Base-by-base conservation (phyloP, 768 basidiomycete species). In the Suillus clintonianus region DNA sequence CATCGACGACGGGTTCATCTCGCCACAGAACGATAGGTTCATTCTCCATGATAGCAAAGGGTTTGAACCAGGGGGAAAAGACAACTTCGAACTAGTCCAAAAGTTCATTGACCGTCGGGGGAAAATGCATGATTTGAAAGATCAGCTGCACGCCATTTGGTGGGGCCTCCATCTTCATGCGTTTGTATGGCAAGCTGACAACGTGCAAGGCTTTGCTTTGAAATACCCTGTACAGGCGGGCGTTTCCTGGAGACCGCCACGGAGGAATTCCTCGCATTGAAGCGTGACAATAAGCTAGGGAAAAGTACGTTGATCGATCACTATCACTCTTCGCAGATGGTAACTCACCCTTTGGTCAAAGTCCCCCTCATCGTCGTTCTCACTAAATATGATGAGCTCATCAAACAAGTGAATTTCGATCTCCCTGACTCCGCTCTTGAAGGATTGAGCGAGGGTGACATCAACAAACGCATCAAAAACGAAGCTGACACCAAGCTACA, bases 281-380 rank as follows among this genome's bases (percentile, higher is more conserved):
- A 53, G 30, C 34, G 19, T 14, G 41, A 59, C 1, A 24, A 14
- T 1, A 17, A 41, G 17, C 47, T 64, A 17, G 62, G 58, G 39
- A 22, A 51, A 7, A 60, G 62, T 59, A 27, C n/a, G 62, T 59
- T 15, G 4, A 54, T 22, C 7, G 5, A 42, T 17, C 2, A 19
- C 22, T 17, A 39, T 37, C 6, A 24, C 37, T 41, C 30, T 54
- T 5, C 11, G 37, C 30, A 3, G 11, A 32, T 11, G 8, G 19
- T 22, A 13, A 11, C 15, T 27, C 4, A 27, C 27, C 14, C 2
- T 27, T 27, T 27, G 27, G 27, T 27, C 14, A 27, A 24, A 64
- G 62, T 64, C 24, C 62, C 62, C 30, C 11, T 50, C 5, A 32
- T 64, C 14, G 36, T 59, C 15, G 62, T 60, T 19, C 51, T 64